phyloP scores from a whole-genome alignment of 164 flowering plant species.

The Cinnamomum chago region DNA sequence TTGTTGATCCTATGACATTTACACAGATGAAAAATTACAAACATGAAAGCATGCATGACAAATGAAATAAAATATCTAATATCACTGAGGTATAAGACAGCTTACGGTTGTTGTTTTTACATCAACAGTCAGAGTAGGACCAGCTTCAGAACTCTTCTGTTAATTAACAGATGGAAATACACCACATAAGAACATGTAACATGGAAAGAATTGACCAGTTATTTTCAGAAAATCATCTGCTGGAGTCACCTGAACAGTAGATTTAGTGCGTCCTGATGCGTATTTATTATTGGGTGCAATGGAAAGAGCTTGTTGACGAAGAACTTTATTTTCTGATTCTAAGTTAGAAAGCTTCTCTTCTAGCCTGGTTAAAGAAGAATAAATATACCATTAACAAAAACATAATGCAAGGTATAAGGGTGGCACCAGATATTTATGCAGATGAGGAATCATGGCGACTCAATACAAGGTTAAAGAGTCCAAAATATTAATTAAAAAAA shows the following conservation, averaged over 20 bases:
- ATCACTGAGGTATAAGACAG: slow-evolving; percentile 3
- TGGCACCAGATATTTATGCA: too few species aligned
- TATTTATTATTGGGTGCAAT: slow-evolving; percentile 76
- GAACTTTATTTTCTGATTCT: slow-evolving; percentile 95
- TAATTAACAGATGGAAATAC: slow-evolving; percentile 12
- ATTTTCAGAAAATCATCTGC: background rate
- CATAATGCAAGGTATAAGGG: too few species aligned
- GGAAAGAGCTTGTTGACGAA: slow-evolving; percentile 94
- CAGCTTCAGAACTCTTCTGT: slow-evolving; percentile 62
- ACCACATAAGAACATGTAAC: background rate
- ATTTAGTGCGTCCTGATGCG: slow-evolving; percentile 77
- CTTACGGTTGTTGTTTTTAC: slow-evolving; percentile 51
- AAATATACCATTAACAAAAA: background rate
- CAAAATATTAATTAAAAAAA: too few species aligned
- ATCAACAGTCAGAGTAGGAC: slow-evolving; percentile 37
- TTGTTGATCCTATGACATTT: slow-evolving; percentile 55
- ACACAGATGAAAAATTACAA: slow-evolving; percentile 9
- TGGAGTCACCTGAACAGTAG: slow-evolving; percentile 70
- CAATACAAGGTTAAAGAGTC: too few species aligned
- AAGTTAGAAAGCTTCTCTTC: slow-evolving; percentile 88
- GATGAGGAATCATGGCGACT: too few species aligned
- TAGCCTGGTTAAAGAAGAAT: slow-evolving; percentile 42
- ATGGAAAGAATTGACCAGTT: background rate
- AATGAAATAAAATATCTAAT: background rate
- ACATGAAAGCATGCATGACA: background rate